Base-by-base conservation (phyloP, 2,329 filamentous ascomycete species). In the Ophiostoma perfectum region DNA sequence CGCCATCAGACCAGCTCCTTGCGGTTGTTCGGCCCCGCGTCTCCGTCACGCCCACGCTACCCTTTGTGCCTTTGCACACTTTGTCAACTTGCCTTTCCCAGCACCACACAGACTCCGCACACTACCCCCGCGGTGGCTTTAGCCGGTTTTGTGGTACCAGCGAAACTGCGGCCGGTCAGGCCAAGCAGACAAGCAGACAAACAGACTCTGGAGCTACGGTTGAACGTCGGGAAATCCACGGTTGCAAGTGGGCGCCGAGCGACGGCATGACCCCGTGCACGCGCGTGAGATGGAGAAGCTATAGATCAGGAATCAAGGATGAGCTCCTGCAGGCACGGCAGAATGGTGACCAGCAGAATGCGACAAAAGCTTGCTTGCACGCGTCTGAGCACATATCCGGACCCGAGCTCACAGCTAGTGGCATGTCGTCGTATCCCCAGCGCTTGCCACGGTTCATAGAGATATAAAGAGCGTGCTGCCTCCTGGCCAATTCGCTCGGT, bases 171-270 rank as follows among this genome's bases (percentile, higher is more conserved):
- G 16, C 60, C 39, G 60, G 38, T 16, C 36, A 62, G 60, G 38
- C 39, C 36, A 62, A 39, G 58, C 39, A 39, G 60, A 41, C 60
- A 63, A 42, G n/a, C n/a, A 52, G 7, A 42, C 5, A 7, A n/a
- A n/a, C 9, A 41, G 58, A 16, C 16, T 63, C 9, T 16, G 11
- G 6, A 63, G 4, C 16, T n/a, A 9, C 60, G 60, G 60, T 16
- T 63, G 39, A 63, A 63, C 39, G n/a, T 63, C 60, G 60, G 60
- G 9, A 63, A 44, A 63, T 63, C 60, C 60, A 44, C 60, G 60
- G 60, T 42, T 63, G 60, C 5, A 42, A 18, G 60, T 63, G 60
- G 60, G 16, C 39, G 18, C n/a, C 16, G 16, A 18, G 7, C 8
- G 8, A 12, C 16, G 38, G 38, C 36, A 62, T 62, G 58, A 62